Percentiles rank a stretch among this genome's conserved stretches.
These are phyloP conservation scores for Ustilago esculenta DNA, from an alignment of 1,284 basidiomycete genomes.

Conservation along the genomic window DNA sequence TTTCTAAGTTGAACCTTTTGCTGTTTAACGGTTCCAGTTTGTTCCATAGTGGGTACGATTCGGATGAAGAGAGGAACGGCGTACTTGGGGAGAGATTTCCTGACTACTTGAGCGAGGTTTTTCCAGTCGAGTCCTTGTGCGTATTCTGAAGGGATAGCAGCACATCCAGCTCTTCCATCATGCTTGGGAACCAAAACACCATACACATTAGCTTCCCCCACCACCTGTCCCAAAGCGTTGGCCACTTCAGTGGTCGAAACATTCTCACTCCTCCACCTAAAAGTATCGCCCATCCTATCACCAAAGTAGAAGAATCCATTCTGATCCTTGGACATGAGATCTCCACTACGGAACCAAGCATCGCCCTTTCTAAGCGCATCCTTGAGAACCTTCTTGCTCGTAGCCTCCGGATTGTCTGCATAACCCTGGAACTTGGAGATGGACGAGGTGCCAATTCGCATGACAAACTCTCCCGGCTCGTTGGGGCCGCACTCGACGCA, in stretches of 20 bases:
- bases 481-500: constrained; percentile 59
- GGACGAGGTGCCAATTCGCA: constrained; percentile 50
- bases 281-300: constrained; percentile 65
- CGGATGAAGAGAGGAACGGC: constrained; percentile 67
- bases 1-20: constrained; percentile 64
- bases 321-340: constrained; percentile 58
- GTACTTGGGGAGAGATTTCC: constrained; percentile 64
- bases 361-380: constrained; percentile 66
- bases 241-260: constrained; percentile 65
- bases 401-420: constrained; percentile 62
- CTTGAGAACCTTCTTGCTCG: constrained; percentile 65
- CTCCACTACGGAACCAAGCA: constrained; percentile 65
- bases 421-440: constrained; percentile 60
- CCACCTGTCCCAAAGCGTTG: constrained; percentile 60
- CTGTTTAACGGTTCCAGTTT: constrained; percentile 66
- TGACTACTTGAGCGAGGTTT: constrained; percentile 53
- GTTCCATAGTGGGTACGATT: constrained; percentile 60
- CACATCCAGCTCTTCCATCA: constrained; percentile 67
- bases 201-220: constrained; percentile 66
- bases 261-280: constrained; percentile 66
- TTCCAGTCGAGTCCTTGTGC: constrained; percentile 49
- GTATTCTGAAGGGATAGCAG: constrained; percentile 59
- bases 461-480: constrained; percentile 66
- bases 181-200: constrained; percentile 66
- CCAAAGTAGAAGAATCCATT: constrained; percentile 67